phyloP scores from a whole-genome alignment of 2,329 filamentous ascomycete genomes.

The Arachnomyces sp. region DNA sequence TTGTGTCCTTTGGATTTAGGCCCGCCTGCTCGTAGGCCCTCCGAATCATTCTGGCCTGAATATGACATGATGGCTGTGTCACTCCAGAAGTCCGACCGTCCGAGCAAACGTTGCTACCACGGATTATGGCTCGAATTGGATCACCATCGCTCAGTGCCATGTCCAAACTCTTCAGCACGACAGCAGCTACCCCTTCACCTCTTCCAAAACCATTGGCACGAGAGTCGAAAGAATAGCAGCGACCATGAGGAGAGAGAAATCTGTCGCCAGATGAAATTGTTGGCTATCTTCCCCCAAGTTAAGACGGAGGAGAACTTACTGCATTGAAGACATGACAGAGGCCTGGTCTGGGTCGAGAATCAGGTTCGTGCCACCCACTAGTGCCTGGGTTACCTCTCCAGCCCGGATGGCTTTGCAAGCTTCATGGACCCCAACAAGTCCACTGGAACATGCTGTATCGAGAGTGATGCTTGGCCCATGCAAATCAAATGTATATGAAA shows the following conservation, averaged over 20 bases:
- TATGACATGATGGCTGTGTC: constrained; percentile 26
- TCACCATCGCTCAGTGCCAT: constrained; percentile 34
- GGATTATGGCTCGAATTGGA: constrained; percentile 34
- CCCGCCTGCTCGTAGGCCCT: constrained; percentile 14
- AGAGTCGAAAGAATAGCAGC: constrained; percentile 24
- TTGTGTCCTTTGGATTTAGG: constrained; percentile 44
- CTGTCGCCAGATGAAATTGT: constrained; percentile 17
- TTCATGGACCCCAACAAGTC: constrained; percentile 55
- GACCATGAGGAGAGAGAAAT: constrained; percentile 15
- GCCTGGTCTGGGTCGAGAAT: constrained; percentile 45
- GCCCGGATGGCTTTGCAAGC: constrained; percentile 59
- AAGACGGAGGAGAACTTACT: too few relatives aligned
- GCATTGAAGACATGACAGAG: constrained; percentile 28
- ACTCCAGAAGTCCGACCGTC: constrained; percentile 37
- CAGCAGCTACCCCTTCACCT: constrained; percentile 34
- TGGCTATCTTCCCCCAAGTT: too few relatives aligned
- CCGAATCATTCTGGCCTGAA: constrained; percentile 21
- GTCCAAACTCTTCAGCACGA: constrained; percentile 34
- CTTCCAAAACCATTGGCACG: constrained; percentile 35
- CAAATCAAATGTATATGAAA: constrained; percentile 22
- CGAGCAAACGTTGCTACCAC: constrained; percentile 29
- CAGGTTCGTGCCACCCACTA: constrained; percentile 63
- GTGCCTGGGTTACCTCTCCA: constrained; percentile 63
- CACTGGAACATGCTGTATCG: constrained; percentile 44
- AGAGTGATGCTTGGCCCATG: constrained; percentile 20